A percentile compares a stretch with the other conserved stretches of the same genome.
Evolutionary conservation across 768 basidiomycete species (phyloP).

Genomic region (Imleria badia): DNA sequence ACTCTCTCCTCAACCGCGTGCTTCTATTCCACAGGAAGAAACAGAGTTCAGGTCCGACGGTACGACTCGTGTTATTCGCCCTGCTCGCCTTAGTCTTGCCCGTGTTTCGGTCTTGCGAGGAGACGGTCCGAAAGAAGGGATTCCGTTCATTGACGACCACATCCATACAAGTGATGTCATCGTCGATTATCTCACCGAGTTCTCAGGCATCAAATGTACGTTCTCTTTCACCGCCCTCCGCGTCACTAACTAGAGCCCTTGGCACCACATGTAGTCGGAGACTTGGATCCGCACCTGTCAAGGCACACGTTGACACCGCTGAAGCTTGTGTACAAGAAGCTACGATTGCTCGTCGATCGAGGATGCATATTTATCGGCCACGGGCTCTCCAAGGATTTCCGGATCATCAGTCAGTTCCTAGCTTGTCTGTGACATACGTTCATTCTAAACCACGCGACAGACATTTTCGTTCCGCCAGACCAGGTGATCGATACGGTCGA

Average conservation of each 20-base stretch:
- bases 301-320: constrained; percentile 89
- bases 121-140: constrained; percentile 71
- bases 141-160: constrained; percentile 97
- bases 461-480: constrained; percentile 92
- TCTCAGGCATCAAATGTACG: constrained; percentile 92
- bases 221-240: background rate
- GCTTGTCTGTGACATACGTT: background rate
- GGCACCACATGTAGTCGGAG: constrained; percentile 62
- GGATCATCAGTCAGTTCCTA: constrained; percentile 84
- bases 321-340: constrained; percentile 98
- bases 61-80: constrained; percentile 87
- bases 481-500: constrained; percentile 98
- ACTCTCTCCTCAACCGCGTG: background rate
- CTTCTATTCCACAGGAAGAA: constrained; percentile 65
- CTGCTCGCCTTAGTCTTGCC: constrained; percentile 88
- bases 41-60: constrained; percentile 94
- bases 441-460: constrained; percentile 39
- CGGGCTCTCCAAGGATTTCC: constrained; percentile 95
- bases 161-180: constrained; percentile 95
- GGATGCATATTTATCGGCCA: constrained; percentile 98
- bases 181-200: constrained; percentile 96
- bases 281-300: constrained; percentile 83
- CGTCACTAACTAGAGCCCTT: background rate
- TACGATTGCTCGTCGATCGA: constrained; percentile 87
- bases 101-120: constrained; percentile 94